Conservation (phyloP, 768 basidiomycete species). For the Rubroboletus satanas region DNA sequence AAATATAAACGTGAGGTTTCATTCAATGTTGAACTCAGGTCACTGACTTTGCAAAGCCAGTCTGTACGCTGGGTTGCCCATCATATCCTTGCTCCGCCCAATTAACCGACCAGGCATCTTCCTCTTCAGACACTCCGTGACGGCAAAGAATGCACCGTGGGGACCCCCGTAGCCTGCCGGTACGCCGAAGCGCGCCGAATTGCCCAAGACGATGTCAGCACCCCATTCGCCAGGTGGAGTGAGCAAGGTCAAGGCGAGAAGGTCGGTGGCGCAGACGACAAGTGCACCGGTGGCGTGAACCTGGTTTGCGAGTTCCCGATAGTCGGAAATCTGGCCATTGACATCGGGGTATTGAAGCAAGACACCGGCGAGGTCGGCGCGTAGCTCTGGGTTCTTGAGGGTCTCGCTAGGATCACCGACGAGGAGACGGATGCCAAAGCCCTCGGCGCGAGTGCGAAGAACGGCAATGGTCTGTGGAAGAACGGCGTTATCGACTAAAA, state of each 20-base stretch:
- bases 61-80: conserved; percentile 86
- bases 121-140: conserved; percentile 85
- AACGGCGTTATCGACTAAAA: conserved; percentile 81
- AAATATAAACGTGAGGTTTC: conserved; percentile 6
- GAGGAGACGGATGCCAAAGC: conserved; percentile 83
- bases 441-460: conserved; percentile 84
- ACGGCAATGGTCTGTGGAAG: conserved; percentile 89
- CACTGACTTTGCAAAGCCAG: conserved; percentile 88
- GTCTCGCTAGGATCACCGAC: conserved; percentile 57
- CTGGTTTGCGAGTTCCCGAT: conserved; percentile 54
- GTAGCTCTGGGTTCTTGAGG: conserved; percentile 49
- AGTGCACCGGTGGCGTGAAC: conserved; percentile 77
- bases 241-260: conserved; percentile 87
- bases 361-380: conserved; percentile 73
- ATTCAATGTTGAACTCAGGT: neutral
- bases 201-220: conserved; percentile 92
- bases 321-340: conserved; percentile 79
- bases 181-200: conserved; percentile 95
- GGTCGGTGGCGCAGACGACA: conserved; percentile 85
- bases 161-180: conserved; percentile 97
- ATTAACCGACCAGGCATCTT: conserved; percentile 99
- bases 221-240: conserved; percentile 99
- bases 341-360: conserved; percentile 94
- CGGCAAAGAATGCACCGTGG: conserved; percentile 96
- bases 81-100: conserved; percentile 80